phyloP scores from a whole-genome alignment of 192 early-diverging fungal species.

The Phlyctochytrium bullatum region DNA sequence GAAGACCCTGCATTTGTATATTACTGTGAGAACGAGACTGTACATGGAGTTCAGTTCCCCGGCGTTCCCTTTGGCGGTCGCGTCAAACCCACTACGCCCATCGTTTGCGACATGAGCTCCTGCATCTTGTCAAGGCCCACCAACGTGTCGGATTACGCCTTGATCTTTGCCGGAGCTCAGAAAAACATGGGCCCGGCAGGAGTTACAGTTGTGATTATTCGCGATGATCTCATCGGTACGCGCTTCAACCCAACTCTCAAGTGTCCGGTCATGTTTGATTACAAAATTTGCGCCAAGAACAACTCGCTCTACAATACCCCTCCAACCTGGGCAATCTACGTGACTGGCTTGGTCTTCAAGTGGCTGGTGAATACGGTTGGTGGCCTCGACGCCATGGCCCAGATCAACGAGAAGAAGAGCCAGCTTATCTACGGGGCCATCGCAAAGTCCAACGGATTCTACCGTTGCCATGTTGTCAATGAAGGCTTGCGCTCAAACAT shows the following conservation, averaged over 20 bases:
- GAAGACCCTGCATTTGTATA: slow-evolving; percentile 84
- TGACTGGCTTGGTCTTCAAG: slow-evolving; percentile 86
- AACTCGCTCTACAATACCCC: slow-evolving; percentile 96
- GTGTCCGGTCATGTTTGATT: slow-evolving; percentile 83
- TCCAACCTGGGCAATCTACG: slow-evolving; percentile 92
- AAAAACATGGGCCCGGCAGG: slow-evolving; percentile 89
- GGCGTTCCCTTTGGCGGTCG: neutral
- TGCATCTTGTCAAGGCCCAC: slow-evolving; percentile 55
- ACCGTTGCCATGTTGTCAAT: slow-evolving; percentile 61
- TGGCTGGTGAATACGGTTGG: slow-evolving; percentile 66
- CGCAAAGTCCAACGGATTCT: slow-evolving; percentile 64
- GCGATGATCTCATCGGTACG: slow-evolving; percentile 76
- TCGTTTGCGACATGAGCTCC: slow-evolving; percentile 78
- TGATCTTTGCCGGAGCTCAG: slow-evolving; percentile 95
- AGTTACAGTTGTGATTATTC: slow-evolving; percentile 87
- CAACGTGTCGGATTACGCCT: slow-evolving; percentile 77
- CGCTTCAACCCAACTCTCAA: slow-evolving; percentile 5
- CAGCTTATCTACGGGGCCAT: slow-evolving; percentile 66
- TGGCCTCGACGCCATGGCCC: slow-evolving; percentile 66
- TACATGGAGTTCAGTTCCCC: slow-evolving; percentile 89
- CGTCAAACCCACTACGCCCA: slow-evolving; percentile 58
- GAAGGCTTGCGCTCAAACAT: slow-evolving; percentile 68
- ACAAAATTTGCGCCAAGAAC: slow-evolving; percentile 74
- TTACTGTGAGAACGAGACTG: slow-evolving; percentile 98
- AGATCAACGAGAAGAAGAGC: slow-evolving; percentile 71